phyloP scores from a whole-genome alignment of 805 yeast species.

The Metschnikowia lachancei region DNA sequence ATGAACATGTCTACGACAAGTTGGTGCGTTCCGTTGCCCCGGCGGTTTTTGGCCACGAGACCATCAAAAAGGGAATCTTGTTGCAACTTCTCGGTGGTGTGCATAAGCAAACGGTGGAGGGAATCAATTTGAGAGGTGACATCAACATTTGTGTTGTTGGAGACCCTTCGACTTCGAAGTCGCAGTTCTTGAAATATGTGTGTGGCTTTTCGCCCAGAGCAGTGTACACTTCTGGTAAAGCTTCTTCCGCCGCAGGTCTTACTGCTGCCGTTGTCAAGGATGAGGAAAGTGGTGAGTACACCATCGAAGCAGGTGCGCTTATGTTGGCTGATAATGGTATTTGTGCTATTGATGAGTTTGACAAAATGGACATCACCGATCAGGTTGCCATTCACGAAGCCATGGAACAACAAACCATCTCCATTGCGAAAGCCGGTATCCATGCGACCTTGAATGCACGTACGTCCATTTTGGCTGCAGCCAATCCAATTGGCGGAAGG shows the following conservation, averaged over 20 bases:
- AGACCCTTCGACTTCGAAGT: constrained; percentile 96
- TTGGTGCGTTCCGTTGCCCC: constrained; percentile 90
- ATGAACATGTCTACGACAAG: constrained; percentile 78
- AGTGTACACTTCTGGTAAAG: constrained; percentile 96
- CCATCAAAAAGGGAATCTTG: constrained; percentile 86
- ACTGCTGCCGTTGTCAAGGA: constrained; percentile 98
- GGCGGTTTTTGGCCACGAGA: constrained; percentile 93
- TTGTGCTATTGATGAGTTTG: constrained; percentile 98
- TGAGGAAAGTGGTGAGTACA: constrained; percentile 94
- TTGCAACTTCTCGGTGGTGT: constrained; percentile 93
- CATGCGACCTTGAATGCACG: constrained; percentile 97
- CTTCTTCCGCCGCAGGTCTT: constrained; percentile 97
- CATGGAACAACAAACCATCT: constrained; percentile 98
- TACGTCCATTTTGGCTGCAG: constrained; percentile 97
- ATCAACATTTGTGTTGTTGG: constrained; percentile 96
- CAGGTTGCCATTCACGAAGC: constrained; percentile 99
- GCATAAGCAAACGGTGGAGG: constrained; percentile 89
- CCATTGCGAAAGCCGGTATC: constrained; percentile 98
- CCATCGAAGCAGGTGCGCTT: constrained; percentile 97
- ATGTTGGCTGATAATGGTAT: constrained; percentile 98
- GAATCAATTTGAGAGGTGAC: constrained; percentile 93
- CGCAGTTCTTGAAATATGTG: constrained; percentile 92
- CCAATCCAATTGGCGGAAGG: constrained; percentile 96
- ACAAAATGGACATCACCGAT: constrained; percentile 92
- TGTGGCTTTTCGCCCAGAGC: constrained; percentile 90